Conservation (phyloP, 371 early-diverging fungal genomes). For the Apophysomyces sp. region DNA sequence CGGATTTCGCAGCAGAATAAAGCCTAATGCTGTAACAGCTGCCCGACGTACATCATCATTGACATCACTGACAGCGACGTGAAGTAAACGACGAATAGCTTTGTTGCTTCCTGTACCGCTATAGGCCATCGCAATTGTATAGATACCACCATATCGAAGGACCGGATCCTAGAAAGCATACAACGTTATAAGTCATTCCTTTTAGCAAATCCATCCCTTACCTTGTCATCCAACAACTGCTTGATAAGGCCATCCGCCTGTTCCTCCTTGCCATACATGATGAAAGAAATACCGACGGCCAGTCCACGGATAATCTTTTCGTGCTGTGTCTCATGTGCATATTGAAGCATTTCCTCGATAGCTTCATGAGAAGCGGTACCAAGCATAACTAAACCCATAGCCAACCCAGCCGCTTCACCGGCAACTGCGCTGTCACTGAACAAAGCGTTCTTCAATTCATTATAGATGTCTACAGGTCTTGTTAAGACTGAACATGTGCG, state of each 20-base stretch:
- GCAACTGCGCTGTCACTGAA: slow-evolving; percentile 95
- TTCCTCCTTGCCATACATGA: slow-evolving; percentile 96
- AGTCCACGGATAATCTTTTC: slow-evolving; percentile 98
- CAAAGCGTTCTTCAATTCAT: slow-evolving; percentile 83
- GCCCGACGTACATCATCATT: slow-evolving; percentile 99
- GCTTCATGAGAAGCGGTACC: slow-evolving; percentile 86
- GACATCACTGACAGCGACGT: slow-evolving; percentile 97
- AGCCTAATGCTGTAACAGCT: slow-evolving; percentile 97
- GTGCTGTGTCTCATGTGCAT: slow-evolving; percentile 96
- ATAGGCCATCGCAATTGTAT: slow-evolving; percentile 97
- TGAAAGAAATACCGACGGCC: slow-evolving; percentile 90
- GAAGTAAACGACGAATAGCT: slow-evolving; percentile 91
- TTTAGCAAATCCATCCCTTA: slow-evolving; percentile 4
- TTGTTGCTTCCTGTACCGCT: slow-evolving; percentile 97
- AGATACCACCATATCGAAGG: slow-evolving; percentile 94
- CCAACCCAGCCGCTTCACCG: slow-evolving; percentile 97
- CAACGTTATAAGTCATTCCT: background rate
- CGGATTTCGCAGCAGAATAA: slow-evolving; percentile 88
- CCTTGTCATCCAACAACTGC: slow-evolving; percentile 80
- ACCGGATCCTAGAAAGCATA: slow-evolving; percentile 69
- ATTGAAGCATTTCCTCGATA: slow-evolving; percentile 92
- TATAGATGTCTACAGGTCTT: slow-evolving; percentile 64
- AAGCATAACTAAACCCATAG: slow-evolving; percentile 97
- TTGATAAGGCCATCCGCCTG: slow-evolving; percentile 89
- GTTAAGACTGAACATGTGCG: too few relatives aligned